These are phyloP conservation scores for Knoxdaviesia capensis DNA, from an alignment of 2,329 filamentous ascomycete genomes.

Conservation along the genomic window DNA sequence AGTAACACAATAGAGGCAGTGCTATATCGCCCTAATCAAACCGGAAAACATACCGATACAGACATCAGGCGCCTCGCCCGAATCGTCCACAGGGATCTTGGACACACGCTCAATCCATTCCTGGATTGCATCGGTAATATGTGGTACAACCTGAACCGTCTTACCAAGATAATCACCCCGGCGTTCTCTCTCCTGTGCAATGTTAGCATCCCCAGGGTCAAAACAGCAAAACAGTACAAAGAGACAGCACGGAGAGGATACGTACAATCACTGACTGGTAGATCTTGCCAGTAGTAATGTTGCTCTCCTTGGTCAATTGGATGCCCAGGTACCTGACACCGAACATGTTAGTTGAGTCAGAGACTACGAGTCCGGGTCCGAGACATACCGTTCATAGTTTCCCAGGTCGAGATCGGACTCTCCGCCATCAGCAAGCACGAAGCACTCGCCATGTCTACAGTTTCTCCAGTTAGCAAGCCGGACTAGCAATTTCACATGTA, in stretches of 20 bases:
- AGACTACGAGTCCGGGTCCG: neutral
- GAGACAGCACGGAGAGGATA: slow-evolving; percentile 12
- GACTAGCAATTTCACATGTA: too few relatives aligned
- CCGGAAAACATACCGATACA: slow-evolving; percentile 51
- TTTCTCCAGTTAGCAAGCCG: too few relatives aligned
- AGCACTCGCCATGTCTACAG: slow-evolving; percentile 64
- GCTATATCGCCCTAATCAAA: neutral
- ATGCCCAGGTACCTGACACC: slow-evolving; percentile 26
- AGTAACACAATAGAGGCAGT: slow-evolving; percentile 2
- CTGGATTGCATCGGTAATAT: slow-evolving; percentile 80
- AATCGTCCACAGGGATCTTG: slow-evolving; percentile 69
- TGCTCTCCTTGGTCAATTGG: slow-evolving; percentile 68
- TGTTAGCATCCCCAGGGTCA: neutral
- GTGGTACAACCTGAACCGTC: slow-evolving; percentile 80
- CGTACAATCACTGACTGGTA: slow-evolving; percentile 60
- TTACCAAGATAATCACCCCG: slow-evolving; percentile 64
- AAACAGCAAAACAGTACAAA: too few relatives aligned
- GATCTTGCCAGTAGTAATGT: slow-evolving; percentile 95
- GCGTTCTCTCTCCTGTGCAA: slow-evolving; percentile 32
- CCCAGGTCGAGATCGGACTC: slow-evolving; percentile 36
- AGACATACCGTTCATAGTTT: slow-evolving; percentile 27
- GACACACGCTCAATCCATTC: slow-evolving; percentile 83
- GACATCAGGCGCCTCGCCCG: slow-evolving; percentile 65
- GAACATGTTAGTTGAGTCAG: slow-evolving; percentile 23
- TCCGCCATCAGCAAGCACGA: slow-evolving; percentile 68